Evolutionary conservation across 306 rosid genomes (phyloP), one percentile per base, ranked within the genome.

Genomic region (Ormosia semicastrata): DNA sequence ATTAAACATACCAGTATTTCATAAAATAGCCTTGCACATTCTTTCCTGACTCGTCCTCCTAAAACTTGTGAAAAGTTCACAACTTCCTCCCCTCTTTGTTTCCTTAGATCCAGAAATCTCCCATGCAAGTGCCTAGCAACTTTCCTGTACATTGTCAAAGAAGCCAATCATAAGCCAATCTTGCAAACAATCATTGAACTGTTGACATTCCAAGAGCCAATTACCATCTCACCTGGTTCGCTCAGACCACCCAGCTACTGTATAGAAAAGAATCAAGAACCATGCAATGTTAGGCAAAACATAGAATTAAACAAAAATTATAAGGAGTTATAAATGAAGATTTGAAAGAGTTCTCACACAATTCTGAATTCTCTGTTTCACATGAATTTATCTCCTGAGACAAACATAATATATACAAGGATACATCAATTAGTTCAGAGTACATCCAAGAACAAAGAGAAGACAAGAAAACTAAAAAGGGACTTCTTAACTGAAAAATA

Each of bases 1-100:
- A 79, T 54, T 46, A 32, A 73, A 82, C 88, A 13, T 92, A 96
- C 99, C 97, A 95, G 89, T 66, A 90, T 47, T 90, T 95, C 99
- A 71, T 92, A 89, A 76, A 95, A 95, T 56, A 93, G 76, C 79
- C 87, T 83, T 44, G 97, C 96, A 73, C 87, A 78, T 81, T 92
- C 91, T 91, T 90, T 95, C 82, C 80, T 77, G n/a, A 79, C 66
- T 77, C 59, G 71, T 69, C 92, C 83, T 47, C 70, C 58, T 15
- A 86, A 47, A 79, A 88, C 82, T 66, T 75, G 88, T 4, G 86
- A 84, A 73, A 93, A 80, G 69, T 87, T 91, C 85, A 91, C 44
- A 15, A 37, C 82, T 70, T 81, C 82, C 63, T 76, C 80, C 73
- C 53, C 67, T 71, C 73, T 80, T 30, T 74, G 84, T 57, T 70